Percentiles rank a stretch among this genome's conserved stretches.
Conservation (phyloP, 805 yeast species). For the Monosporozyma aerobia region DNA sequence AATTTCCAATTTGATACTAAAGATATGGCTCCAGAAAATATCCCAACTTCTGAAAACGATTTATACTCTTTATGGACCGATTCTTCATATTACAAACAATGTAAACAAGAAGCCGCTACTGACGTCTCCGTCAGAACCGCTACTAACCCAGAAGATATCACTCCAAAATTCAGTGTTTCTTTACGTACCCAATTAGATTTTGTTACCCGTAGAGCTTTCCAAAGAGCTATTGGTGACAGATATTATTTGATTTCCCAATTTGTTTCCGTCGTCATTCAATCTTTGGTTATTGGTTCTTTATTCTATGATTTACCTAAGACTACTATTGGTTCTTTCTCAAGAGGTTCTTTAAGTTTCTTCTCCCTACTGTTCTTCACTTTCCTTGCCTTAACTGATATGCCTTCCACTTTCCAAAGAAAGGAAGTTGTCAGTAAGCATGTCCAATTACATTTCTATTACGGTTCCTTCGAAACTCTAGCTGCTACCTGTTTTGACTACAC, state of each 20-base stretch:
- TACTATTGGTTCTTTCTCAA: constrained; percentile 41
- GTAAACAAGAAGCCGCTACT: constrained; percentile 18
- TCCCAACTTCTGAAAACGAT: constrained; percentile 34
- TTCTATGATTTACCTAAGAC: constrained; percentile 37
- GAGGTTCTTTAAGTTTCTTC: constrained; percentile 47
- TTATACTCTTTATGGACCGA: constrained; percentile 34
- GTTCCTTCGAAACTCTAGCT: constrained; percentile 59
- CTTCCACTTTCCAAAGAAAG: constrained; percentile 38
- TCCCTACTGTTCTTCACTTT: constrained; percentile 48
- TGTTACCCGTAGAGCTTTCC: constrained; percentile 38
- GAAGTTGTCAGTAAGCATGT: constrained; percentile 56
- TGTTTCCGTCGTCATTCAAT: constrained; percentile 34
- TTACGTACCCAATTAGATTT: constrained; percentile 36
- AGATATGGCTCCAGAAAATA: not conserved
- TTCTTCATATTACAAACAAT: constrained; percentile 19
- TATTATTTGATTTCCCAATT: constrained; percentile 35
- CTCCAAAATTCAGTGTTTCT: constrained; percentile 12
- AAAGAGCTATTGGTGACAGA: constrained; percentile 37
- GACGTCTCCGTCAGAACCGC: constrained; percentile 24
- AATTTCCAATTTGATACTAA: constrained; percentile 25
- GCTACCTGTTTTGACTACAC: constrained; percentile 52
- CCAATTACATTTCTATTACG: constrained; percentile 53
- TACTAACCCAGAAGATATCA: constrained; percentile 23
- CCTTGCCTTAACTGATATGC: constrained; percentile 48
- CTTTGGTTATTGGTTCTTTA: constrained; percentile 41